Evolutionary conservation across 371 early-diverging fungal genomes (phyloP).

Genomic region (Sporodiniella umbellata): DNA sequence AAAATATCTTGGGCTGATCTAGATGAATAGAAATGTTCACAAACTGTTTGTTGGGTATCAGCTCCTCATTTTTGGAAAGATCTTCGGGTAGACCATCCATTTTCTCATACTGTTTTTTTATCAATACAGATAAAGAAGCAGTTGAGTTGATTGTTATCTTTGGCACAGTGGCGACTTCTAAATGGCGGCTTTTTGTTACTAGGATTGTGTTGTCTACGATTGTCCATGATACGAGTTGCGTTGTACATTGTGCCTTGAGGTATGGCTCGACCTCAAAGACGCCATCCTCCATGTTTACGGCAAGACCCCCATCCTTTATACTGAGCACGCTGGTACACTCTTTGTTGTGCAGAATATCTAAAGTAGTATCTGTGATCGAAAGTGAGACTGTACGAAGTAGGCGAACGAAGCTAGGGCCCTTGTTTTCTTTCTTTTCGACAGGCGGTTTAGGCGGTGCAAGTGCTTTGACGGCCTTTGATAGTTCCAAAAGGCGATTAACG

Average conservation of each 20-base stretch:
- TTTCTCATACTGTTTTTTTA: not conserved
- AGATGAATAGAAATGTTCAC: slow-evolving; percentile 2
- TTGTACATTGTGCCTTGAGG: slow-evolving; percentile 15
- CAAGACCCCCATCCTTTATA: slow-evolving; percentile 10
- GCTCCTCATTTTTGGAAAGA: slow-evolving; percentile 4
- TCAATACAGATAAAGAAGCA: slow-evolving; percentile 14
- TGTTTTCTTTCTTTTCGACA: not conserved
- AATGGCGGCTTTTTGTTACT: slow-evolving; percentile 2
- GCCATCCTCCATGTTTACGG: slow-evolving; percentile 3
- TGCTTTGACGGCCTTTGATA: not conserved
- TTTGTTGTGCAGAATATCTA: slow-evolving; percentile 13
- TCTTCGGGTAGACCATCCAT: not conserved
- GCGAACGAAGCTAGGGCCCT: slow-evolving; percentile 4
- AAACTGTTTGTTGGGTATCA: slow-evolving; percentile 14
- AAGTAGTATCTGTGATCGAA: slow-evolving; percentile 14
- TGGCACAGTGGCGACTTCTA: slow-evolving; percentile 17
- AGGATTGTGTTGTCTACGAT: slow-evolving; percentile 9
- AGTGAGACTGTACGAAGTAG: slow-evolving; percentile 18
- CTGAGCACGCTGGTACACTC: slow-evolving; percentile 9
- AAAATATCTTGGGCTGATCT: slow-evolving; percentile 5
- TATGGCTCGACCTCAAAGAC: slow-evolving; percentile 14
- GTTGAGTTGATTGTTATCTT: slow-evolving; percentile 10
- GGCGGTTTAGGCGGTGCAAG: not conserved
- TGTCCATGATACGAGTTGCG: slow-evolving; percentile 15
- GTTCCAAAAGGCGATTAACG: slow-evolving; percentile 1